Conservation (phyloP, 163 green algal species). For the Picocystis sp. region DNA sequence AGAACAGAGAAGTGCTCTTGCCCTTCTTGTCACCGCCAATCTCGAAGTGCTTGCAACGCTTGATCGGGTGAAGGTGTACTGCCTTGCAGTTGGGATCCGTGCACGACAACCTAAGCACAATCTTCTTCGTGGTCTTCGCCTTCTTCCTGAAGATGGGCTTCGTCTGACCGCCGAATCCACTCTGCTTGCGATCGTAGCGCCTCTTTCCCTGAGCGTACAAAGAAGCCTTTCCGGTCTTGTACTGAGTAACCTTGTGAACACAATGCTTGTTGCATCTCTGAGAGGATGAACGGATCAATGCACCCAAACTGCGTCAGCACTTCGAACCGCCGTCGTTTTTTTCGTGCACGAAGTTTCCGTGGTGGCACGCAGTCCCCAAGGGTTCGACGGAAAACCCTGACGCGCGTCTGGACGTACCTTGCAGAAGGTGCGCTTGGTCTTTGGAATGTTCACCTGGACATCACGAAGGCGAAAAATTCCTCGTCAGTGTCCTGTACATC, state of each 20-base stretch:
- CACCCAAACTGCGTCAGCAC: too few relatives aligned
- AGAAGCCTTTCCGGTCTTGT: slow-evolving; percentile 98
- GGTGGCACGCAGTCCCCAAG: too few relatives aligned
- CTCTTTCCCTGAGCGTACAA: slow-evolving; percentile 97
- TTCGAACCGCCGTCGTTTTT: too few relatives aligned
- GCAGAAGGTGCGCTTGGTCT: slow-evolving; percentile 97
- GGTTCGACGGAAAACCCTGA: too few relatives aligned
- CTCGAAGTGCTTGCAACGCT: slow-evolving; percentile 99
- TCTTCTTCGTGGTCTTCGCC: slow-evolving; percentile 99
- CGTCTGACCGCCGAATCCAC: slow-evolving; percentile 94
- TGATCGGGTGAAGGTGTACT: slow-evolving; percentile 86
- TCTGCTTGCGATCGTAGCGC: slow-evolving; percentile 98
- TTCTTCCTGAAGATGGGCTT: slow-evolving; percentile 99
- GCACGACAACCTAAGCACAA: slow-evolving; percentile 94
- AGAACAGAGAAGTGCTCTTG: slow-evolving; percentile 50
- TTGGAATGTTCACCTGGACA: slow-evolving; percentile 88
- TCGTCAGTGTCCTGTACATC: too few relatives aligned
- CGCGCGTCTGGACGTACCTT: slow-evolving; percentile 19
- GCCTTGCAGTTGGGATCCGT: slow-evolving; percentile 71
- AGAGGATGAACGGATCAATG: too few relatives aligned
- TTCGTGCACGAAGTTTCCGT: too few relatives aligned
- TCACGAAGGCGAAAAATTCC: too few relatives aligned
- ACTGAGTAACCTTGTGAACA: slow-evolving; percentile 98
- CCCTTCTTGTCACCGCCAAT: slow-evolving; percentile 98
- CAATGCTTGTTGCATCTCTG: slow-evolving; percentile 98